Base-by-base conservation (phyloP, 1,139 yeast species). In the Geotrichum histeridarum region DNA sequence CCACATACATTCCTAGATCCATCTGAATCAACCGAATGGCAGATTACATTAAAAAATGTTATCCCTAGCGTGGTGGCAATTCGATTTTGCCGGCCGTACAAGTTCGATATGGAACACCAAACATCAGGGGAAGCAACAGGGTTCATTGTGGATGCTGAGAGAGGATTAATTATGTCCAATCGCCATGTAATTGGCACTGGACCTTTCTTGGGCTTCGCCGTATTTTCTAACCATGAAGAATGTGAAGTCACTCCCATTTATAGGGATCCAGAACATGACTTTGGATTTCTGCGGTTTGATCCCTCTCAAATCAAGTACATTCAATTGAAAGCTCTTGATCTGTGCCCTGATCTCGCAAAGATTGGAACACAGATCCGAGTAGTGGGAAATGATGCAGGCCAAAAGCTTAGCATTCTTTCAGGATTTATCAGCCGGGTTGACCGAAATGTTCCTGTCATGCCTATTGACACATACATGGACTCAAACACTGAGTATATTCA, bases 381-480 rank as follows among this genome's bases (percentile, higher is more conserved):
- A 37, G 91, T 90, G 46, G 97, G 97, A 75, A 91, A 91, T 70
- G 97, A 91, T 73, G 95, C 96, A 6, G 97, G 97, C 66, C 97
- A 91, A 69, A 90, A 90, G 70, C 75, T 91, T 54, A 85, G 95
- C 48, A 91, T 91, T 64, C 73, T 90, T 60, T 82, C 95, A 1
- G 97, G 97, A 36, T 88, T 90, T 68, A 90, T 91, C 53, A 84
- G 95, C 48, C 80, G 97, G 70, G 72, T 90, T 57, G 97, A 91
- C 70, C 82, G 97, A 75, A 89, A 90, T 67, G 95, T 97, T 2
- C 98, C 98, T 2, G 95, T 87, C 60, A 91, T 91, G 68, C 97
- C 97, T 44, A 83, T 82, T 17, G 74, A 14, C 91, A 90, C 69
- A n/a, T 91, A 90, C 68, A 89, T 87, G 66, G 98, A 91, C 73